A percentile compares a stretch with the other conserved stretches of the same genome.
Conservation (phyloP, 2,329 filamentous ascomycete genomes). For the Fusarium oligoseptatum region DNA sequence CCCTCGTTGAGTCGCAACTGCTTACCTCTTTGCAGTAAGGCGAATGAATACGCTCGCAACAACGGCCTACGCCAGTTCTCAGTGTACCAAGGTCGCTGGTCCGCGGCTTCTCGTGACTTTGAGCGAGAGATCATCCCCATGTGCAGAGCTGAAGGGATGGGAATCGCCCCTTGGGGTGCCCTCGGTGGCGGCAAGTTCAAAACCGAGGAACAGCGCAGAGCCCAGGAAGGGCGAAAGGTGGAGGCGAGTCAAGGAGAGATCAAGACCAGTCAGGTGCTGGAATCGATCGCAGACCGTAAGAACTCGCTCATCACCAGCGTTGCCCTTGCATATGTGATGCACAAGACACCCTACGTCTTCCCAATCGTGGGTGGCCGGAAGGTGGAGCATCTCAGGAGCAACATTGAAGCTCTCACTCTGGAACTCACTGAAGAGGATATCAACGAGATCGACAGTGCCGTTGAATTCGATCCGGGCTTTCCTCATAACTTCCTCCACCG, state of each 20-base stretch:
- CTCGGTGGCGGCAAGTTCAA: conserved; percentile 64
- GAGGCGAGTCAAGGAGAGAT: conserved; percentile 66
- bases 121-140: conserved; percentile 61
- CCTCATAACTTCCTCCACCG: conserved; percentile 71
- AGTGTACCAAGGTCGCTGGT: conserved; percentile 60
- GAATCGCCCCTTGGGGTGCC: conserved; percentile 70
- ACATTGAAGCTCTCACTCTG: conserved; percentile 76
- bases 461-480: conserved; percentile 75
- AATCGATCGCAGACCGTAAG: conserved; percentile 63
- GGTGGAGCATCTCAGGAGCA: conserved; percentile 76
- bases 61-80: conserved; percentile 79
- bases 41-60: conserved; percentile 77
- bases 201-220: conserved; percentile 52
- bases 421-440: conserved; percentile 73
- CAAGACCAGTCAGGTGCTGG: conserved; percentile 59
- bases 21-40: conserved; percentile 58
- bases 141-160: conserved; percentile 61
- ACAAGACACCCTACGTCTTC: conserved; percentile 79
- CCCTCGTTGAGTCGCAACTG: no score
- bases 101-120: conserved; percentile 55
- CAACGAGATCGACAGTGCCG: conserved; percentile 72
- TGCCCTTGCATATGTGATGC: conserved; percentile 80
- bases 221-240: conserved; percentile 53
- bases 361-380: conserved; percentile 80
- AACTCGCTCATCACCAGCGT: conserved; percentile 60